Percentiles rank a stretch among this genome's conserved stretches.
These are phyloP conservation scores for Cryptosporidium canis DNA, from an alignment of 169 alveolate species.

Conservation along the genomic window DNA sequence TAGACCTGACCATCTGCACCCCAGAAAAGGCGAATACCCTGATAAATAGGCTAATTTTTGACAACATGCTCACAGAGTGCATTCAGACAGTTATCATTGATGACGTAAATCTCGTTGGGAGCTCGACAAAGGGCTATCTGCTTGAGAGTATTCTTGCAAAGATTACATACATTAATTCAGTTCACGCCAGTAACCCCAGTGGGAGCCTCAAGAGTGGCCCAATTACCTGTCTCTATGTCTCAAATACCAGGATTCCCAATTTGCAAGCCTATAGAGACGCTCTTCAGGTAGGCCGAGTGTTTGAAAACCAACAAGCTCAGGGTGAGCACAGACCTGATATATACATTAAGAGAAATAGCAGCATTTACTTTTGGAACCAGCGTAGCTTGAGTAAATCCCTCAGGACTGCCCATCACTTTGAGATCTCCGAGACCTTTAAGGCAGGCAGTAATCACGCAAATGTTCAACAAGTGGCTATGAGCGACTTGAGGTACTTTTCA, in stretches of 20 bases:
- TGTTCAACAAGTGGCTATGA: not conserved
- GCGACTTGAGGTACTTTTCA: slow-evolving; percentile 31
- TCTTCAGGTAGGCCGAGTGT: not conserved
- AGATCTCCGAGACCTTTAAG: not conserved
- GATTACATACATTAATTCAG: not conserved
- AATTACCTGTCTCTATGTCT: slow-evolving; percentile 16
- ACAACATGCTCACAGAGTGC: slow-evolving; percentile 27
- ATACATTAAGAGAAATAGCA: slow-evolving; percentile 19
- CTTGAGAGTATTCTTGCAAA: slow-evolving; percentile 26
- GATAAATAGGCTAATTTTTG: slow-evolving; percentile 75
- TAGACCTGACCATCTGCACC: slow-evolving; percentile 82
- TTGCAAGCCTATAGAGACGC: not conserved
- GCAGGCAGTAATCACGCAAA: not conserved
- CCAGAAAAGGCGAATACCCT: slow-evolving; percentile 82
- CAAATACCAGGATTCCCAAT: not conserved
- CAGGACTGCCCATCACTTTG: not conserved
- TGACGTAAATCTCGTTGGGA: not conserved
- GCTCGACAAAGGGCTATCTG: not conserved
- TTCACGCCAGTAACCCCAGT: not conserved
- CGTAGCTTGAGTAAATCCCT: not conserved
- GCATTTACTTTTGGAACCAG: slow-evolving; percentile 1
- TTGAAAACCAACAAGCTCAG: not conserved
- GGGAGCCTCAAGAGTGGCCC: not conserved
- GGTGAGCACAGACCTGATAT: not conserved
- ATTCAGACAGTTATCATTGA: slow-evolving; percentile 49